Percentiles rank a stretch among this genome's conserved stretches.
Evolutionary conservation across 208 protist species (phyloP).

Genomic region (Wallacemonas rigidus): DNA sequence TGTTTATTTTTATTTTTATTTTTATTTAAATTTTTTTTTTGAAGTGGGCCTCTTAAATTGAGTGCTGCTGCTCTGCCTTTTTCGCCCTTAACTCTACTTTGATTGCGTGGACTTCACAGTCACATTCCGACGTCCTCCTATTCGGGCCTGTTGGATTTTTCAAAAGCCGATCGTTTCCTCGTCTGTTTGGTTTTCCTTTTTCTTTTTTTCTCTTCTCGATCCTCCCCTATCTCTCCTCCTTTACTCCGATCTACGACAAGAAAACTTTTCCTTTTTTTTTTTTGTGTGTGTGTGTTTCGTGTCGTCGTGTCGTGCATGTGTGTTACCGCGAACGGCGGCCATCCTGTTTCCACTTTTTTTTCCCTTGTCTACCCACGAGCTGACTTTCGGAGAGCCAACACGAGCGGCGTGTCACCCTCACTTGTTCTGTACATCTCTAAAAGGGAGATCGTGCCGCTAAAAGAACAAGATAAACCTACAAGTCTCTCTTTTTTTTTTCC

Average conservation of each 20-base stretch:
- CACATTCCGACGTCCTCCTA: no score
- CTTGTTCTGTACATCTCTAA: no score
- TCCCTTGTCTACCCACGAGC: no score
- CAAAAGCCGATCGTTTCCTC: background rate
- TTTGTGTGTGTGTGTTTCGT: background rate
- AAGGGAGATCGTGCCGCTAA: no score
- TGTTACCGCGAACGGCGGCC: background rate
- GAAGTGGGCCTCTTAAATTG: no score
- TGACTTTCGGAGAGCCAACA: no score
- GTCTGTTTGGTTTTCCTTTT: conserved; percentile 12
- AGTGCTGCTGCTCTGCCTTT: background rate
- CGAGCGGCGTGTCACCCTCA: no score
- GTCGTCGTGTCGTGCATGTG: background rate
- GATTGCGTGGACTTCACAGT: background rate
- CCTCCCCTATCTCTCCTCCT: background rate
- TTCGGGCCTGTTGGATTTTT: background rate
- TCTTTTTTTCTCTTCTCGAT: conserved; percentile 7
- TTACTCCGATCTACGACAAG: background rate
- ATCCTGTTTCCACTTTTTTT: no score
- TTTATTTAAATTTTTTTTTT: conserved; percentile 2
- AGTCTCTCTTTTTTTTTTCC: no score
- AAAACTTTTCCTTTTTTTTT: background rate
- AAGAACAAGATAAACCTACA: no score
- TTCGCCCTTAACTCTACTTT: conserved; percentile 1
- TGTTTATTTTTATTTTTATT: no score